These are phyloP conservation scores for Suhomyces sp. DNA, from an alignment of 805 yeast genomes.

Conservation along the genomic window DNA sequence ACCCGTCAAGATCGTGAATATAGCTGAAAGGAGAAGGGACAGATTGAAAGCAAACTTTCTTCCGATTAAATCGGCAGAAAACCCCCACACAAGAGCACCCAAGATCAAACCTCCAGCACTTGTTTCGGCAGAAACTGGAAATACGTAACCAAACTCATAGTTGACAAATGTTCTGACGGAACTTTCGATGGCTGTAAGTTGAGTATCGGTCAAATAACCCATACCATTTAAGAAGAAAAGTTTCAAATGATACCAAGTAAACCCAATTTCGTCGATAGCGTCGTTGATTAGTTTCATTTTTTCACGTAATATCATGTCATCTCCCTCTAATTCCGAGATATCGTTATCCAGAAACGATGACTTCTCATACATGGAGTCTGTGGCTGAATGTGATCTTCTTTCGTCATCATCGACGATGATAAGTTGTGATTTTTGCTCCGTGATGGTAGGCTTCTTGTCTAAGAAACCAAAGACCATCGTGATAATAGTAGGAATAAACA, in stretches of 20 bases:
- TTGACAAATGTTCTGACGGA: constrained; percentile 47
- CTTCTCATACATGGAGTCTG: no score
- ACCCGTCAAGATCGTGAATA: constrained; percentile 53
- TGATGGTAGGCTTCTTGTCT: no score
- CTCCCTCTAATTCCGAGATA: constrained; percentile 13
- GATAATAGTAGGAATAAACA: no score
- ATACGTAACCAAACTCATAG: constrained; percentile 46
- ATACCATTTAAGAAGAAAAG: constrained; percentile 35
- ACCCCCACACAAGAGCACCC: constrained; percentile 60
- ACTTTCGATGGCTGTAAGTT: constrained; percentile 47
- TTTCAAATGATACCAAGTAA: constrained; percentile 48
- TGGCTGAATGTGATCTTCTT: no score
- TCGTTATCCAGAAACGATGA: constrained; percentile 8
- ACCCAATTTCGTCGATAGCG: constrained; percentile 39
- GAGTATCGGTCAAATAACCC: constrained; percentile 46
- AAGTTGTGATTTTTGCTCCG: no score
- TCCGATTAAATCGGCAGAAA: constrained; percentile 38
- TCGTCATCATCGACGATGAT: no score
- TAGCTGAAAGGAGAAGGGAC: constrained; percentile 48
- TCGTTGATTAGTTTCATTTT: constrained; percentile 30
- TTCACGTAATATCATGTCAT: constrained; percentile 16
- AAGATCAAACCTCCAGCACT: constrained; percentile 44
- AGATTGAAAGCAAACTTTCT: constrained; percentile 21
- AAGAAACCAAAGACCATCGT: no score
- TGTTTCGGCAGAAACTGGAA: constrained; percentile 39